A percentile compares a stretch with the other conserved stretches of the same genome.
Conservation (phyloP, 2,329 filamentous ascomycete species). For the Ambrosiella xylebori region DNA sequence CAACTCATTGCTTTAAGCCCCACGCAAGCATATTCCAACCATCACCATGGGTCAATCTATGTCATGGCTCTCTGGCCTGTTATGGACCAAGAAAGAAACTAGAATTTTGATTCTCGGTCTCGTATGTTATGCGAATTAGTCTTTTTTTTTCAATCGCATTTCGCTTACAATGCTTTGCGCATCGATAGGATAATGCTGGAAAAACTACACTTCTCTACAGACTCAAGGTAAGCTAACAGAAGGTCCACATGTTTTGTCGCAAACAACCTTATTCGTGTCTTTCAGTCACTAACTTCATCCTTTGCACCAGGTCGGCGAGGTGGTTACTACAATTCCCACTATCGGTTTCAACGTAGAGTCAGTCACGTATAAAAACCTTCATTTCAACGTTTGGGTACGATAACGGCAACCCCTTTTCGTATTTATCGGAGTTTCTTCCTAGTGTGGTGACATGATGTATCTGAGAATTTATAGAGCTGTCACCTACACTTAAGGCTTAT, state of each 20-base stretch:
- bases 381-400: conserved; percentile 94
- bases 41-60: conserved; percentile 41
- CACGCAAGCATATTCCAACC: not conserved
- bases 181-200: conserved; percentile 78
- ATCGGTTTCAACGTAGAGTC: conserved; percentile 99
- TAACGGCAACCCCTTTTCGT: not conserved
- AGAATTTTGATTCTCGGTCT: conserved; percentile 86
- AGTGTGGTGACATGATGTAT: not conserved
- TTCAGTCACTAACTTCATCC: conserved; percentile 4
- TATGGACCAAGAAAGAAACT: conserved; percentile 96
- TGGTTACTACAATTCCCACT: conserved; percentile 96
- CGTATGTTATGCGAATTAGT: conserved; percentile 35
- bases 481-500: not conserved
- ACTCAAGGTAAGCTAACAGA: conserved; percentile 50
- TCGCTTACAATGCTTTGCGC: not conserved
- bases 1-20: not conserved
- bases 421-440: not conserved
- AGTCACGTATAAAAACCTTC: conserved; percentile 93
- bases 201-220: conserved; percentile 96
- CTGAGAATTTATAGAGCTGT: not conserved
- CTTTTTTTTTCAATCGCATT: not conserved
- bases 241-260: conserved; percentile 1
- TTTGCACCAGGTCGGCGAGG: conserved; percentile 69
- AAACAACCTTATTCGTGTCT: not conserved
- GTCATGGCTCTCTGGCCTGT: conserved; percentile 52